phyloP scores from a whole-genome alignment of 768 basidiomycete genomes.

The Tricholoma saponaceum region DNA sequence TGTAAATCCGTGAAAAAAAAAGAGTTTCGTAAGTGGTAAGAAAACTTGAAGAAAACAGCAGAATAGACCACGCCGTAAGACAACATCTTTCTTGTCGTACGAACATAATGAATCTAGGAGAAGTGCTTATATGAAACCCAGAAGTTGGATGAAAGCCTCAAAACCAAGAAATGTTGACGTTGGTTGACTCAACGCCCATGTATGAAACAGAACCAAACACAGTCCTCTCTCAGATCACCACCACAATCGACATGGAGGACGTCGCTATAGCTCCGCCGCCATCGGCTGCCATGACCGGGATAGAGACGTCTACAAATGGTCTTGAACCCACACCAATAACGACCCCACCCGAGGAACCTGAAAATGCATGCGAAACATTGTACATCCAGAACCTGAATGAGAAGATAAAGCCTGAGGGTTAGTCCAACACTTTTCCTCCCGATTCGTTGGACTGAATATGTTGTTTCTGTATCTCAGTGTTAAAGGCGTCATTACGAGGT shows the following conservation, averaged over 20 bases:
- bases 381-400: conserved; percentile 98
- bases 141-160: too few species aligned
- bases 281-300: conserved; percentile 28
- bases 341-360: conserved; percentile 29
- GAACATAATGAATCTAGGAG: too few species aligned
- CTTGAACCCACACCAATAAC: conserved; percentile 10
- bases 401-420: conserved; percentile 81
- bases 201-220: conserved; percentile 13
- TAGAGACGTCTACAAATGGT: conserved; percentile 11
- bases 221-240: background rate
- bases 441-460: background rate
- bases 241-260: conserved; percentile 23
- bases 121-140: too few species aligned
- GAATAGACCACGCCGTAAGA: too few species aligned
- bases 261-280: conserved; percentile 22
- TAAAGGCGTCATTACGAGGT: conserved; percentile 82
- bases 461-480: conserved; percentile 42
- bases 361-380: conserved; percentile 73
- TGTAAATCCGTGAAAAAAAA: too few species aligned
- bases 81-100: too few species aligned
- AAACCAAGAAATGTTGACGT: too few species aligned
- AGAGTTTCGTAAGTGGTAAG: too few species aligned
- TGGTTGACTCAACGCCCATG: too few species aligned
- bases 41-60: too few species aligned
- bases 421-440: conserved; percentile 6